Evolutionary conservation across 371 early-diverging fungal genomes (phyloP).

Genomic region (Mortierella sp.): DNA sequence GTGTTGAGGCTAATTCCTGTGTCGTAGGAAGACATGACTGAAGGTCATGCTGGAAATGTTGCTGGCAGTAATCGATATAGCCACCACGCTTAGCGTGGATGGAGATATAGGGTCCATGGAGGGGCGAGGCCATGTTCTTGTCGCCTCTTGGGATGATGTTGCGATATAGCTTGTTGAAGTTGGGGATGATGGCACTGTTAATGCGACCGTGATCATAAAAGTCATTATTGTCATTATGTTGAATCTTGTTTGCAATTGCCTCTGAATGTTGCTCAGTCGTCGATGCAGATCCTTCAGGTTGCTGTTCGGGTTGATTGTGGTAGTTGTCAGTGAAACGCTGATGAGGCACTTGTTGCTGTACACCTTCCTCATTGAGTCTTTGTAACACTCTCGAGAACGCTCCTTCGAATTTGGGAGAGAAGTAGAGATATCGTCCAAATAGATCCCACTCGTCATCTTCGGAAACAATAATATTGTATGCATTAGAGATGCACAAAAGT

Average conservation of each 20-base stretch:
- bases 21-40: slow-evolving; percentile 35
- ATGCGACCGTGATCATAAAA: slow-evolving; percentile 4
- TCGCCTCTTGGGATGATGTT: not conserved
- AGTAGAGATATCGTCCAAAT: slow-evolving; percentile 40
- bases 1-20: slow-evolving; percentile 28
- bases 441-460: slow-evolving; percentile 29
- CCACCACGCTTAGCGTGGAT: slow-evolving; percentile 42
- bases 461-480: slow-evolving; percentile 25
- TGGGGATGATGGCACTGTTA: slow-evolving; percentile 15
- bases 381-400: slow-evolving; percentile 10
- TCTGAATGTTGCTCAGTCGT: not conserved
- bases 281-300: not conserved
- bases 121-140: not conserved
- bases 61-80: slow-evolving; percentile 32
- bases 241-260: not conserved
- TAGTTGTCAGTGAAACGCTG: no score
- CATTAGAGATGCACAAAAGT: slow-evolving; percentile 40
- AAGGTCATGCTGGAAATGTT: slow-evolving; percentile 27
- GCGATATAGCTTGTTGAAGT: slow-evolving; percentile 6
- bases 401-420: slow-evolving; percentile 16
- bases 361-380: not conserved
- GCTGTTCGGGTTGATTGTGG: not conserved
- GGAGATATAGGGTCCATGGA: slow-evolving; percentile 22
- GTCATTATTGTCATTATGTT: slow-evolving; percentile 5
- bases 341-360: not conserved